A percentile compares a stretch with the other conserved stretches of the same genome.
phyloP scores from a whole-genome alignment of 1,139 yeast genomes.

The Candida labiduridarum region DNA sequence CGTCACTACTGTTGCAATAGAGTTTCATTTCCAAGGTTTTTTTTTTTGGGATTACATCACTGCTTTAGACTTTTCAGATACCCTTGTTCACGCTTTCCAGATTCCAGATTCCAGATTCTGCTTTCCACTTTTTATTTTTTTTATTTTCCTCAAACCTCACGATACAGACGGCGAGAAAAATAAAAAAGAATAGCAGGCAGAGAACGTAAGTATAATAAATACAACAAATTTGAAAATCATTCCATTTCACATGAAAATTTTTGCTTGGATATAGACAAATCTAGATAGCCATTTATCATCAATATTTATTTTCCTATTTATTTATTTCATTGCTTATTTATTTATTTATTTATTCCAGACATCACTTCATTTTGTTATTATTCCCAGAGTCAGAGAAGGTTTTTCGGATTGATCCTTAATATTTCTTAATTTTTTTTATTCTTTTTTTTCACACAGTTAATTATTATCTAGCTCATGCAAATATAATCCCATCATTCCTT shows the following conservation, averaged over 20 bases:
- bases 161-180: neutral
- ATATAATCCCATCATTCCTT: neutral
- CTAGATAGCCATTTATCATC: neutral
- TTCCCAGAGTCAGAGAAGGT: too few species aligned
- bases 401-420: neutral
- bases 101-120: neutral
- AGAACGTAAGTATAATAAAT: neutral
- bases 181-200: neutral
- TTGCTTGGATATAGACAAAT: neutral
- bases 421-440: neutral
- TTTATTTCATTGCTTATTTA: neutral
- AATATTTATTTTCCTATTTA: neutral
- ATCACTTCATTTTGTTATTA: neutral
- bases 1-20: too few species aligned
- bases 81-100: neutral
- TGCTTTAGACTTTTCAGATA: too few species aligned
- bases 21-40: too few species aligned
- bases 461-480: neutral
- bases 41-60: too few species aligned
- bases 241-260: constrained; percentile 3
- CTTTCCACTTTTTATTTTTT: neutral
- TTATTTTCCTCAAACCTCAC: neutral
- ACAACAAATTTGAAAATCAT: neutral
- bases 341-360: neutral
- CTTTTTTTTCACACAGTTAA: neutral